Percentiles rank a stretch among this genome's conserved stretches.
Conservation (phyloP, 176 grass and related monocot species). For the Hordeum marinum region DNA sequence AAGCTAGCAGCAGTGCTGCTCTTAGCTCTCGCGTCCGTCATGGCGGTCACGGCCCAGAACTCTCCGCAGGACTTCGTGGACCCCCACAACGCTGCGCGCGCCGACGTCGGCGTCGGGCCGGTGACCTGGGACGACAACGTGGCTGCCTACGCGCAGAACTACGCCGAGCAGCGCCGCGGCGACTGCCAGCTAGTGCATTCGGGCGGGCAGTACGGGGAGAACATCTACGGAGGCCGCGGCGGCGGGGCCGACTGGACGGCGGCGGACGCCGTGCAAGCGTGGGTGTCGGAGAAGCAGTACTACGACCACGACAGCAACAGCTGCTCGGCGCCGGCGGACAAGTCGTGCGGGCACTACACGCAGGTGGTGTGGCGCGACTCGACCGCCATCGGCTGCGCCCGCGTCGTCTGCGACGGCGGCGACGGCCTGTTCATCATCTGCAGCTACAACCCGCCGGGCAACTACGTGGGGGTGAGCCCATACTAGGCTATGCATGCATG, state of each 20-base stretch:
- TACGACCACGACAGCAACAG: neutral
- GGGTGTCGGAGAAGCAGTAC: conserved; percentile 15
- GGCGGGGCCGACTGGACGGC: neutral
- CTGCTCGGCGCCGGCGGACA: conserved; percentile 7
- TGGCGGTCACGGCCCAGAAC: neutral
- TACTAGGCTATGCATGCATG: too few species aligned
- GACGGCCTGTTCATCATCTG: conserved; percentile 38
- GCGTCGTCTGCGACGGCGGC: neutral
- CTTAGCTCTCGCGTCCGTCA: neutral
- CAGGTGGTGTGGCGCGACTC: neutral
- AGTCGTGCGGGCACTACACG: neutral
- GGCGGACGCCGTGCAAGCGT: conserved; percentile 13
- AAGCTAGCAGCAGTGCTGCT: neutral
- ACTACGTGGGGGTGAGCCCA: neutral
- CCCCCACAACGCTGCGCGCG: conserved; percentile 36
- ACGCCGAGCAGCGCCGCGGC: conserved; percentile 7
- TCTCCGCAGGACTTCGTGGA: conserved; percentile 36
- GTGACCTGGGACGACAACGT: conserved; percentile 36
- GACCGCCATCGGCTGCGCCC: conserved; percentile 3
- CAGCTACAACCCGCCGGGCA: neutral
- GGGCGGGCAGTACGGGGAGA: neutral
- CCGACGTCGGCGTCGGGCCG: conserved; percentile 6
- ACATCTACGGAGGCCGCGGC: conserved; percentile 14
- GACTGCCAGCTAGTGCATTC: conserved; percentile 21
- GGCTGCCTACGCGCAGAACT: conserved; percentile 27